Evolutionary conservation across 179 eudicot species (phyloP), one percentile per base, ranked within the genome.

Genomic region (Sideroxylon spinosum): DNA sequence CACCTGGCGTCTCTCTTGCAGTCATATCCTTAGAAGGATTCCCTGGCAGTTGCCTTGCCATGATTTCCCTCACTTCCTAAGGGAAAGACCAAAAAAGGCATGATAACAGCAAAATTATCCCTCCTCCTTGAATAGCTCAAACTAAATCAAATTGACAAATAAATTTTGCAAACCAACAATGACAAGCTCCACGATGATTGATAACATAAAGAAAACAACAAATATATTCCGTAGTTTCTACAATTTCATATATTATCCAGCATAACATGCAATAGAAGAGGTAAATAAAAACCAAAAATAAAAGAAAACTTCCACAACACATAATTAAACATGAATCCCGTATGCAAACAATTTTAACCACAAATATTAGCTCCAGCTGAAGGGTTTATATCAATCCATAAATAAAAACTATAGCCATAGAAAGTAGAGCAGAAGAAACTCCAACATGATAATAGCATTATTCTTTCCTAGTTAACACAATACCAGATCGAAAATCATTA

Each of bases 11-110:
- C 65, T 75, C 75, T 66, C 37, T 60, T 17, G 46, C 77, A 53
- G 28, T 55, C 68, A 29, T 29, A 53, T 68, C 20, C n/a, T 70
- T 48, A 65, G 82, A 84, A 80, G 57, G 76, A 78, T 77, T 60
- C 64, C 73, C 71, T 55, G 79, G 80, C 82, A 86, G 71, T 44
- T 66, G 55, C 57, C 68, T 80, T 71, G 83, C 82, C 89, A 84
- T 84, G 78, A 72, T 62, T 79, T 76, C 79, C 78, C 79, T 66
- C 73, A 48, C 81, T 71, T 80, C 68, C 46, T 29, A 26, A 50
- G 50, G 59, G 62, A 17, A 49, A 49, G 44, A 3, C 9, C 25
- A 32, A 29, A 22, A 37, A 29, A 17, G 16, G n/a, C n/a, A 68
- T 9, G 16, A 19, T 9, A 48, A 11, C 5, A 23, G 44, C 2